Evolutionary conservation across 768 basidiomycete genomes (phyloP).

Genomic region (Cantharellus cinnabarinus): DNA sequence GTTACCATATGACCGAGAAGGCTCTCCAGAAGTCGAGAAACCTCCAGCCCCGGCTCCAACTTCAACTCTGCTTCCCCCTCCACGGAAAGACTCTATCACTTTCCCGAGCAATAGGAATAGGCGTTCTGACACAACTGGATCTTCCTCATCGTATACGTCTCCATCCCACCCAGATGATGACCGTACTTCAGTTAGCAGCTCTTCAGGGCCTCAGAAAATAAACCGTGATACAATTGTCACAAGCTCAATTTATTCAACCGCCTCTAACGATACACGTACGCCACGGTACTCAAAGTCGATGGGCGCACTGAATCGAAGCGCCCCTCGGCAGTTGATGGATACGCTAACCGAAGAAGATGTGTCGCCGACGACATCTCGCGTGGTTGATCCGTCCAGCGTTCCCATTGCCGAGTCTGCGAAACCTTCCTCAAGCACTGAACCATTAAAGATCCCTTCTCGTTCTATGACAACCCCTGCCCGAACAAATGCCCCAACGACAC

Average conservation of each 20-base stretch:
- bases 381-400: not conserved
- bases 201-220: not conserved
- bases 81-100: not conserved
- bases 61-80: not conserved
- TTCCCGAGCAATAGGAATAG: conserved; percentile 7
- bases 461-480: not conserved
- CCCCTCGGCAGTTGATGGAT: conserved; percentile 19
- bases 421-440: no score
- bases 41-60: not conserved
- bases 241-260: not conserved
- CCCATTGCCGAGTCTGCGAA: no score
- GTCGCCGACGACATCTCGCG: not conserved
- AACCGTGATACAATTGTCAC: not conserved
- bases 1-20: no score
- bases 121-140: conserved; percentile 2
- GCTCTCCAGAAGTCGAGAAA: no score
- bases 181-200: not conserved
- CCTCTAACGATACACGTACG: not conserved
- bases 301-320: conserved; percentile 11
- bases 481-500: not conserved
- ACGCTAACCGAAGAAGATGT: conserved; percentile 25
- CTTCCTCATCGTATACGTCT: not conserved
- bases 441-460: not conserved
- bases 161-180: not conserved
- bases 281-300: conserved; percentile 13